A percentile compares a stretch with the other conserved stretches of the same genome.
Conservation (phyloP, 2,329 filamentous ascomycete genomes). For the Aspergillus sp. region DNA sequence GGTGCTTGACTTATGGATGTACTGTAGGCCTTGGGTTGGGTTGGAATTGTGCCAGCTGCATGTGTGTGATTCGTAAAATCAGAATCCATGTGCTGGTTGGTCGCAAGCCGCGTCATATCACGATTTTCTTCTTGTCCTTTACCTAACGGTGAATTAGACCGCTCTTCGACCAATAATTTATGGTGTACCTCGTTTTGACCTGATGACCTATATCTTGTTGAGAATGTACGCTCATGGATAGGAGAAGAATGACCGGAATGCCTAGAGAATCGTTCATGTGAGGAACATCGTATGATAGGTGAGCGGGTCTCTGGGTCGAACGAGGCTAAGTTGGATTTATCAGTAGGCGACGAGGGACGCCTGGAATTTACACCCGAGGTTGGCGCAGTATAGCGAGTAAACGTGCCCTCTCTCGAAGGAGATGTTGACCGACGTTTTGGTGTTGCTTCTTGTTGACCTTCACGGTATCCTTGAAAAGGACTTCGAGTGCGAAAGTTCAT, state of each 20-base stretch:
- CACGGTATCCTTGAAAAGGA: constrained; percentile 46
- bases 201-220: constrained; percentile 4
- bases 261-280: constrained; percentile 17
- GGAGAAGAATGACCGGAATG: constrained; percentile 7
- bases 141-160: background rate
- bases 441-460: constrained; percentile 42
- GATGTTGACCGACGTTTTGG: constrained; percentile 51
- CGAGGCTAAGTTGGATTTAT: constrained; percentile 41
- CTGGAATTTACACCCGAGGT: constrained; percentile 54
- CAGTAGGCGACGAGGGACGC: constrained; percentile 55
- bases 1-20: constrained; percentile 20
- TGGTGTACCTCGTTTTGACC: constrained; percentile 9
- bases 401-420: constrained; percentile 32
- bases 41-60: constrained; percentile 20
- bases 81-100: constrained; percentile 3
- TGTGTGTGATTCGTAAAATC: constrained; percentile 14
- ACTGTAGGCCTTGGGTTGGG: constrained; percentile 24
- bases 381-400: constrained; percentile 46
- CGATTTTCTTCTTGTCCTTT: constrained; percentile 8
- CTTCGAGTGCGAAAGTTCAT: constrained; percentile 47
- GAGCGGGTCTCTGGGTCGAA: constrained; percentile 26
- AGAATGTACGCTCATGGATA: constrained; percentile 6
- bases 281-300: constrained; percentile 15
- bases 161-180: constrained; percentile 14
- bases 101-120: constrained; percentile 1